Conservation (phyloP, 2,329 filamentous ascomycete species). For the Elsinoe australis region DNA sequence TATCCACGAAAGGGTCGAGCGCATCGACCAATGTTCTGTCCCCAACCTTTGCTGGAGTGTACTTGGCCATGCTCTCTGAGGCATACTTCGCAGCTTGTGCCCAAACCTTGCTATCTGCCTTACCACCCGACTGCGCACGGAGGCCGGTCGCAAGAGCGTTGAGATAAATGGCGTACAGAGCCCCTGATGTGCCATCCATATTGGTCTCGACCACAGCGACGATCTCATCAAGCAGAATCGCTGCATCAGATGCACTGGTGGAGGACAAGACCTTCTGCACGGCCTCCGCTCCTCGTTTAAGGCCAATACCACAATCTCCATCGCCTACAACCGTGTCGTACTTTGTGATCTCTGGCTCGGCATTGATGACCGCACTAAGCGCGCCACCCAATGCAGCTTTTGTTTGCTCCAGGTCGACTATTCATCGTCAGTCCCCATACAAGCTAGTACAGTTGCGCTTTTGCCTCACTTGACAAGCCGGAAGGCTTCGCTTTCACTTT, state of each 20-base stretch:
- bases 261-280: constrained; percentile 37
- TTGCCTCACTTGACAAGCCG: constrained; percentile 43
- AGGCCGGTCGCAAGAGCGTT: constrained; percentile 71
- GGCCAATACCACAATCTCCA: constrained; percentile 79
- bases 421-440: constrained; percentile 8
- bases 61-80: constrained; percentile 62
- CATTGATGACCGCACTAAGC: constrained; percentile 55
- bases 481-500: constrained; percentile 40
- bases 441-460: not conserved
- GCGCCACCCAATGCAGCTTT: constrained; percentile 49
- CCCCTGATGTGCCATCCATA: constrained; percentile 72
- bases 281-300: constrained; percentile 77
- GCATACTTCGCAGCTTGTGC: constrained; percentile 63
- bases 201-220: constrained; percentile 57
- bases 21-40: constrained; percentile 90
- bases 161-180: constrained; percentile 79
- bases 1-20: constrained; percentile 75
- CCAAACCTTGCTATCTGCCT: constrained; percentile 45
- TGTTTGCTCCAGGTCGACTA: constrained; percentile 46
- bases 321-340: constrained; percentile 80
- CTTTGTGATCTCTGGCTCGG: constrained; percentile 57
- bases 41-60: constrained; percentile 82
- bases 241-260: constrained; percentile 47
- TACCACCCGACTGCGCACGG: constrained; percentile 43
- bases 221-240: constrained; percentile 53